Evolutionary conservation across 225 moss, liverwort and hornwort species (phyloP).

Genomic region (Sphagnum contortum): DNA sequence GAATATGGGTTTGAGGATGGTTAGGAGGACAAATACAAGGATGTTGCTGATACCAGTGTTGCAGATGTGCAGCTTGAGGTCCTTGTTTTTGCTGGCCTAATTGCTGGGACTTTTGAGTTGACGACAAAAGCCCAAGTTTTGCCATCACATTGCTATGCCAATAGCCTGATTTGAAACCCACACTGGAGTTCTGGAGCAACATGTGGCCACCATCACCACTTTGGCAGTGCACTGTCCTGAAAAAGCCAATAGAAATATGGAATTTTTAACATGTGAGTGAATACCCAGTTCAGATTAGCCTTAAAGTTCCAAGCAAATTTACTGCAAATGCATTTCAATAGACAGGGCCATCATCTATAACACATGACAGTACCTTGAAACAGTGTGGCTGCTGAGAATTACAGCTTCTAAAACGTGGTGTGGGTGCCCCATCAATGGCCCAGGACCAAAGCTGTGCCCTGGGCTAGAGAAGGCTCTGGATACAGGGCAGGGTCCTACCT

Average conservation of each 20-base stretch:
- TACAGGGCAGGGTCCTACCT: conserved; percentile 41
- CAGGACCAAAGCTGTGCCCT: conserved; percentile 1
- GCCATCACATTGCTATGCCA: conserved; percentile 17
- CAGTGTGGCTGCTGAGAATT: no score
- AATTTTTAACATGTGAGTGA: no score
- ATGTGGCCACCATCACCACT: neutral
- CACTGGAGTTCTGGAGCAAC: conserved; percentile 9
- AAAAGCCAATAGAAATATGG: no score
- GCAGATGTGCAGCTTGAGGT: conserved; percentile 3
- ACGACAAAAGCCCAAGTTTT: conserved; percentile 13
- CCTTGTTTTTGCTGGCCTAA: conserved; percentile 27
- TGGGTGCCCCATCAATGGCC: neutral
- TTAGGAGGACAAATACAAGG: conserved; percentile 7
- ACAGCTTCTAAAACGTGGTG: neutral
- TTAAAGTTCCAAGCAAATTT: no score
- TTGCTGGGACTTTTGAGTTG: conserved; percentile 15
- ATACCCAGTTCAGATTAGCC: no score
- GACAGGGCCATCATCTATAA: no score
- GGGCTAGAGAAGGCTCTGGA: conserved; percentile 3
- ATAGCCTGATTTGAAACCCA: conserved; percentile 14
- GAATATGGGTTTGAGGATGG: no score
- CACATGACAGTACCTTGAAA: no score
- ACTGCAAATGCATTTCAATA: no score
- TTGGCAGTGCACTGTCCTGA: neutral
- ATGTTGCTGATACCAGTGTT: conserved; percentile 10